Percentiles rank a stretch among this genome's conserved stretches.
These are phyloP conservation scores for Elongisporangium undulatum DNA, from an alignment of 352 stramenopile genomes.

Conservation along the genomic window DNA sequence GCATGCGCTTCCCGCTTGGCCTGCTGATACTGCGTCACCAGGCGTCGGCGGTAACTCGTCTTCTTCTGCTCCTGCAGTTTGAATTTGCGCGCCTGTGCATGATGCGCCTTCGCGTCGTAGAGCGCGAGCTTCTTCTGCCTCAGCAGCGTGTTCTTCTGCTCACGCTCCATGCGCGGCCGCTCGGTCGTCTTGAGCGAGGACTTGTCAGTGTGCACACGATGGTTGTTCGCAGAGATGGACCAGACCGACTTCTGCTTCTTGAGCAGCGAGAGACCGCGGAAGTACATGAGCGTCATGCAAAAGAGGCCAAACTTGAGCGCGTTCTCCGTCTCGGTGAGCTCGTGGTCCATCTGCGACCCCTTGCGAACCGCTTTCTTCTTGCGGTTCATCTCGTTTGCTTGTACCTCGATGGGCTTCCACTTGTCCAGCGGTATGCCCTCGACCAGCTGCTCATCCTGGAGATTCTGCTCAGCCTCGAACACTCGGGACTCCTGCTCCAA, in stretches of 20 bases:
- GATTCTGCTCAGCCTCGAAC: conserved; percentile 24
- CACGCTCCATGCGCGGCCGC: conserved; percentile 43
- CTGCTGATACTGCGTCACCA: conserved; percentile 61
- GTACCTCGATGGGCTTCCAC: conserved; percentile 69
- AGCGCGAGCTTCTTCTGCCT: conserved; percentile 30
- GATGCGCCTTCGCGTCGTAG: conserved; percentile 56
- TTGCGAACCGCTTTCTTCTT: conserved; percentile 67
- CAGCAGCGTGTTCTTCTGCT: conserved; percentile 35
- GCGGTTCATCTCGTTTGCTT: conserved; percentile 41
- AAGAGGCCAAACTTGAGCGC: conserved; percentile 96
- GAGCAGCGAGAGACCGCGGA: conserved; percentile 87
- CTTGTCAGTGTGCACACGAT: conserved; percentile 4
- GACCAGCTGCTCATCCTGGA: conserved; percentile 28
- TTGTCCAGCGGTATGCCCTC: conserved; percentile 61
- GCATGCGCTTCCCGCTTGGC: conserved; percentile 52
- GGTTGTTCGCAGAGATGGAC: conserved; percentile 40
- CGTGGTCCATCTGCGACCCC: conserved; percentile 55
- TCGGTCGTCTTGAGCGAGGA: conserved; percentile 27
- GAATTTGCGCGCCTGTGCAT: conserved; percentile 51
- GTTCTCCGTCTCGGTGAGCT: conserved; percentile 84
- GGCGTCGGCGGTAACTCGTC: conserved; percentile 48
- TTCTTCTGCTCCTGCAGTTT: conserved; percentile 64
- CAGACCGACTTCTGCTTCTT: conserved; percentile 81
- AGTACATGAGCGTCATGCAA: conserved; percentile 96
- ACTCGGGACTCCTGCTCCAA: conserved; percentile 51